Conservation (phyloP, 768 basidiomycete genomes). For the Tylopilus cervinicoccineus region DNA sequence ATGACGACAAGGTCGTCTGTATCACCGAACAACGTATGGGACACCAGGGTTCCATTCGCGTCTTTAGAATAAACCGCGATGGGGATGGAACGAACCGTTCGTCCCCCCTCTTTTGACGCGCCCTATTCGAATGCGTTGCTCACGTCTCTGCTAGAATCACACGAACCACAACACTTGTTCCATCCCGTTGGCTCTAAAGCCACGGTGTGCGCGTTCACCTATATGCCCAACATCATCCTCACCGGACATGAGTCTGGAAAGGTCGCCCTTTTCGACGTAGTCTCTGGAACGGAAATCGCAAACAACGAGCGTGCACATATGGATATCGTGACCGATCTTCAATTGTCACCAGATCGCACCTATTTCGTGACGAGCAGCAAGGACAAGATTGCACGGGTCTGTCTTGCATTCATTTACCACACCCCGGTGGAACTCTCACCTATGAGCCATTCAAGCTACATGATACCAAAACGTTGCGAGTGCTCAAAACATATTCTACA, state of each 20-base stretch:
- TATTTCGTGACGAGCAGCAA: constrained; percentile 97
- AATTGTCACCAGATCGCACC: constrained; percentile 82
- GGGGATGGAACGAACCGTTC: constrained; percentile 78
- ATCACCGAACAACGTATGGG: constrained; percentile 99
- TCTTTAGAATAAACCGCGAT: constrained; percentile 83
- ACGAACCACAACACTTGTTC: constrained; percentile 75
- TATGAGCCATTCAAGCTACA: constrained; percentile 55
- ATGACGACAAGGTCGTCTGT: constrained; percentile 79
- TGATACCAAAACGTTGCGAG: constrained; percentile 81
- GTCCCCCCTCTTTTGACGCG: constrained; percentile 23
- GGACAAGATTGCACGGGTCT: constrained; percentile 91
- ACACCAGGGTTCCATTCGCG: constrained; percentile 81
- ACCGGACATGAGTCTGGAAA: constrained; percentile 98
- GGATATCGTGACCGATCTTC: constrained; percentile 87
- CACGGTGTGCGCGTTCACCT: constrained; percentile 92
- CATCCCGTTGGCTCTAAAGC: constrained; percentile 91
- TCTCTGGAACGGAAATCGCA: constrained; percentile 76
- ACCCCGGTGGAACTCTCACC: background rate
- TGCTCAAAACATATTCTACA: constrained; percentile 90
- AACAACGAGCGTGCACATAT: constrained; percentile 87
- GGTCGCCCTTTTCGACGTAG: constrained; percentile 85
- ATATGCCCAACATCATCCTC: constrained; percentile 71
- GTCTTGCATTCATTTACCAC: constrained; percentile 16
- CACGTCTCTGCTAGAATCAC: constrained; percentile 50
- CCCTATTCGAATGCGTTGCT: background rate